phyloP scores from a whole-genome alignment of 1,139 yeast species.

The Lodderomyces metapsilosis region DNA sequence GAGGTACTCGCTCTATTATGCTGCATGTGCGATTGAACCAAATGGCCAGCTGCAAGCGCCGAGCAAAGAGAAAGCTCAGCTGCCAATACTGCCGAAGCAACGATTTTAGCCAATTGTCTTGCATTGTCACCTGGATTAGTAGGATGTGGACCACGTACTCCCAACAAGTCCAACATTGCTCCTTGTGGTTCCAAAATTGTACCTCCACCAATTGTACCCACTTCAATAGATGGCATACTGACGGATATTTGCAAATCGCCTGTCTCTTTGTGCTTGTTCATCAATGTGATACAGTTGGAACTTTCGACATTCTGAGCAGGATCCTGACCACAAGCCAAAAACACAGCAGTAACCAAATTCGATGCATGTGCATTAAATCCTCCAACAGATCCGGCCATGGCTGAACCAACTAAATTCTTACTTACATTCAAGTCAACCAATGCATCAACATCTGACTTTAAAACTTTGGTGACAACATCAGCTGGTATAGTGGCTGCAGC shows the following conservation, averaged over 20 bases:
- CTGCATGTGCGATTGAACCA: slow-evolving; percentile 96
- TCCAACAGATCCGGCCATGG: slow-evolving; percentile 98
- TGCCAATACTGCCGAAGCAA: slow-evolving; percentile 93
- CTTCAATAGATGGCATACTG: slow-evolving; percentile 98
- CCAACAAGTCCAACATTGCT: slow-evolving; percentile 91
- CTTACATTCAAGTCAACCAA: slow-evolving; percentile 84
- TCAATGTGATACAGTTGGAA: slow-evolving; percentile 93
- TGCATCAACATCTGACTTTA: slow-evolving; percentile 91
- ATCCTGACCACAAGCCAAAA: slow-evolving; percentile 95
- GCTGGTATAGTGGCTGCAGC: slow-evolving; percentile 95
- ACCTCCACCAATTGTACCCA: slow-evolving; percentile 99
- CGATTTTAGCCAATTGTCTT: slow-evolving; percentile 88
- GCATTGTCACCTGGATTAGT: slow-evolving; percentile 94
- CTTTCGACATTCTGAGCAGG: slow-evolving; percentile 98
- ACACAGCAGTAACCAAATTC: slow-evolving; percentile 90
- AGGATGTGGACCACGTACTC: slow-evolving; percentile 95
- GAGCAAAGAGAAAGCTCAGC: slow-evolving; percentile 93
- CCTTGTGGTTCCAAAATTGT: slow-evolving; percentile 96
- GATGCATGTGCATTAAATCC: slow-evolving; percentile 99
- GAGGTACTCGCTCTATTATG: slow-evolving; percentile 78
- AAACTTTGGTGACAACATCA: slow-evolving; percentile 72
- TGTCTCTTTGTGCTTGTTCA: slow-evolving; percentile 61
- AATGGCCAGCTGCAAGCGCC: slow-evolving; percentile 97
- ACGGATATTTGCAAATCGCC: slow-evolving; percentile 91
- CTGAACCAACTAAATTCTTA: slow-evolving; percentile 92